A percentile compares a stretch with the other conserved stretches of the same genome.
phyloP scores from a whole-genome alignment of 371 early-diverging fungal genomes.

The Chytridium lagenaria region DNA sequence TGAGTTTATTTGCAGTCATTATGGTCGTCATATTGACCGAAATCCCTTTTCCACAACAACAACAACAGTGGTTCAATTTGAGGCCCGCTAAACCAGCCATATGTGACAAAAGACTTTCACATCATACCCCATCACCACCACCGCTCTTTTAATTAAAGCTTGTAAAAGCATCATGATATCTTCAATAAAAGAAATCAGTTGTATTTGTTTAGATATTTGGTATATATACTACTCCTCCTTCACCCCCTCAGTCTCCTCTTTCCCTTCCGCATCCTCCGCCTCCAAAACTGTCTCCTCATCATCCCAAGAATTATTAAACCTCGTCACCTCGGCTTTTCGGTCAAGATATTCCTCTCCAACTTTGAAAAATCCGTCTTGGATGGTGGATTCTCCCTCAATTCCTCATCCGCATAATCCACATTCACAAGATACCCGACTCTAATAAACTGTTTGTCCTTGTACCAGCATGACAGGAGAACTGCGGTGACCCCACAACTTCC shows the following conservation, averaged over 20 bases:
- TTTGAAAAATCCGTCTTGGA: conserved; percentile 69
- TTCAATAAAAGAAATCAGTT: no score
- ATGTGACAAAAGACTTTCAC: no score
- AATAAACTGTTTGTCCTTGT: conserved; percentile 89
- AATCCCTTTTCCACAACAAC: no score
- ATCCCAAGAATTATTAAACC: conserved; percentile 78
- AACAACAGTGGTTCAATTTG: conserved; percentile 53
- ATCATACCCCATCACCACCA: no score
- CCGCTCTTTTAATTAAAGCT: no score
- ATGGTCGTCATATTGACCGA: not conserved
- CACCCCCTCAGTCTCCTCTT: conserved; percentile 40
- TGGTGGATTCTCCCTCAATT: conserved; percentile 70
- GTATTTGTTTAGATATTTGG: no score
- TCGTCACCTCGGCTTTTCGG: conserved; percentile 93
- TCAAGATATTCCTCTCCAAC: conserved; percentile 83
- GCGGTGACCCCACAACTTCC: conserved; percentile 88
- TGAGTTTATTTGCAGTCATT: not conserved
- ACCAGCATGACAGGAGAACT: conserved; percentile 87
- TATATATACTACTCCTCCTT: conserved; percentile 21
- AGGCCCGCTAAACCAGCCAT: conserved; percentile 43
- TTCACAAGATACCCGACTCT: conserved; percentile 96
- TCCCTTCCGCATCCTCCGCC: not conserved
- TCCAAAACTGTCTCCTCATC: conserved; percentile 2
- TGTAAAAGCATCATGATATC: no score
- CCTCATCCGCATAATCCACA: conserved; percentile 87